Base-by-base conservation (phyloP, 1,284 basidiomycete genomes). In the Rhodotorula sp. region DNA sequence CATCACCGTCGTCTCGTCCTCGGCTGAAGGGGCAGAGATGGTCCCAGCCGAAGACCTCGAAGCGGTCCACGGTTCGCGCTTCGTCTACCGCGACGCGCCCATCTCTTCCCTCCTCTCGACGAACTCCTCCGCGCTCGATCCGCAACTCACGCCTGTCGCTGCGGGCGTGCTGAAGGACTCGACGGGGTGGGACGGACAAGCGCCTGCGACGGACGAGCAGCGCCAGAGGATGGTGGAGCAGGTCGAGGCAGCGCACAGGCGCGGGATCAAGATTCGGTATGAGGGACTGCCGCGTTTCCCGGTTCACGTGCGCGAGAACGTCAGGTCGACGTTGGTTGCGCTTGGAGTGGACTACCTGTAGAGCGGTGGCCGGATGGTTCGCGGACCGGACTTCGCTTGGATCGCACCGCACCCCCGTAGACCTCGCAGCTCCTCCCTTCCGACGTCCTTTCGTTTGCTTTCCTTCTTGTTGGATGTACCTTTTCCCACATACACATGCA, bases 151-250 rank as follows among this genome's bases (percentile, higher is more conserved):
- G 31, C 65, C 69, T 20, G 62, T 70, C 37, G 69, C 60, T 7
- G 52, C 58, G 30, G 65, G 69, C 8, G 28, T 52, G 10, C 59
- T 70, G 20, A 20, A 31, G 9, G 46, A 59, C 44, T 16, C 54
- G 62, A 64, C 62, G 18, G 69, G 69, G 30, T 70, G 69, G 69
- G 51, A 67, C 34, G 65, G 69, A 4, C 46, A 31, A 22, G 22
- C 28, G 13, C 24, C 44, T 5, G 26, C 56, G 2, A 34, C 55
- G 16, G 58, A 57, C 18, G 58, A 61, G 26, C 40, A 50, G 22
- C 51, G 62, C 51, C 44, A 34, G 40, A 46, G 40, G 22, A 60
- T 70, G 30, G 7, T 13, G 7, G 26, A 26, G 46, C 65, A 67
- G 24, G 58, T 70, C n/a, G 50, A 50, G 37, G 20, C 10, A 24